Conservation (phyloP, 2,329 filamentous ascomycete species). For the Penicillium hordei region DNA sequence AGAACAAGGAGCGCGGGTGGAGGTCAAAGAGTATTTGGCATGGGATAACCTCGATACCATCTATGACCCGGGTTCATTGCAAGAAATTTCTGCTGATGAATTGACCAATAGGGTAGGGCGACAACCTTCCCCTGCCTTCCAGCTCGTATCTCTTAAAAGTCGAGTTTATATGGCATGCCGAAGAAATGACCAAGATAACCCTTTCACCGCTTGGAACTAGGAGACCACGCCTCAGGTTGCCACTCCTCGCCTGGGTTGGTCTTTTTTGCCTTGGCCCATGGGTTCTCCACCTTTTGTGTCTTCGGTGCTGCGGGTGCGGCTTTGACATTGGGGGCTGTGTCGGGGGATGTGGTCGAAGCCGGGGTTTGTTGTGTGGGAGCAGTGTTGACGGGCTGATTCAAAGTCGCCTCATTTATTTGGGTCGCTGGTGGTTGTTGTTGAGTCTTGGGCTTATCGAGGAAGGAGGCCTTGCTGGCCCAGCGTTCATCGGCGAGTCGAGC, state of each 20-base stretch:
- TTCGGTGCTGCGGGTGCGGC: conserved; percentile 12
- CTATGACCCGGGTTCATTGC: no score
- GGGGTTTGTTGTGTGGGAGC: conserved; percentile 18
- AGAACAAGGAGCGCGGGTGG: background rate
- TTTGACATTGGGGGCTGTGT: conserved; percentile 3
- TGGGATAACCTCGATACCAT: background rate
- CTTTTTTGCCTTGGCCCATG: conserved; percentile 60
- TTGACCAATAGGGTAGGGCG: background rate
- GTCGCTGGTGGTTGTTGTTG: conserved; percentile 51
- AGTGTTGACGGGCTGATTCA: conserved; percentile 37
- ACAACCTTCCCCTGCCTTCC: no score
- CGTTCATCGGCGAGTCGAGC: conserved; percentile 60
- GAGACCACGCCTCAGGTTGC: conserved; percentile 65
- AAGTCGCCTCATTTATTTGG: conserved; percentile 44
- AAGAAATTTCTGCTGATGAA: background rate
- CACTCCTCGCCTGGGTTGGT: conserved; percentile 61
- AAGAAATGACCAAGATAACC: background rate
- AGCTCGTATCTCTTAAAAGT: background rate
- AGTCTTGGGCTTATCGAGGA: conserved; percentile 56
- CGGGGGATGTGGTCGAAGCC: background rate
- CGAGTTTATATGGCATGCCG: background rate
- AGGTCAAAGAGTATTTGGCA: background rate
- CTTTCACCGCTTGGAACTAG: conserved; percentile 43
- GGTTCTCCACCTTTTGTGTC: conserved; percentile 42
- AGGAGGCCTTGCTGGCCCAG: conserved; percentile 61